Percentiles rank a stretch among this genome's conserved stretches.
phyloP scores from a whole-genome alignment of 306 rosid species.

The Casuarina glauca region DNA sequence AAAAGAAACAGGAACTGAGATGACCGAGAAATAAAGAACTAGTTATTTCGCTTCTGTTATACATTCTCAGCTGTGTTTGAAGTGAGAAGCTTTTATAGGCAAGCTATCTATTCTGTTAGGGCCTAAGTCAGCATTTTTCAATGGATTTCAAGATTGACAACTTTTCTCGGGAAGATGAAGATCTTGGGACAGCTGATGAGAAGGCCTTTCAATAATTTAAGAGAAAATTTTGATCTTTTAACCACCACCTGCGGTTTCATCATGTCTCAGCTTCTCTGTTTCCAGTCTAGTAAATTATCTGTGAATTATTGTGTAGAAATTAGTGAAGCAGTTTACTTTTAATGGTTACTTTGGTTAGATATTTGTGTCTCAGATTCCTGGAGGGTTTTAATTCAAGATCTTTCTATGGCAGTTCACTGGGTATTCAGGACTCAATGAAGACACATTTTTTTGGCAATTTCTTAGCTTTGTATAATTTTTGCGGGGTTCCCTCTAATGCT shows the following conservation, averaged over 20 bases:
- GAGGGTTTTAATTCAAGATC: background rate
- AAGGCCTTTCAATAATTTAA: background rate
- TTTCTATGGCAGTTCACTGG: background rate
- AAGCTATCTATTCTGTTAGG: background rate
- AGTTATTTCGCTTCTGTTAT: background rate
- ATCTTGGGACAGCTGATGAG: background rate
- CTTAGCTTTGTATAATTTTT: background rate
- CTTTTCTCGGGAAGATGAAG: constrained; percentile 2
- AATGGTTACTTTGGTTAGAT: background rate
- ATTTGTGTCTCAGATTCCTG: background rate
- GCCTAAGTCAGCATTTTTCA: background rate
- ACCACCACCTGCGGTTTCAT: background rate
- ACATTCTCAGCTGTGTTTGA: background rate
- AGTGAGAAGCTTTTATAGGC: background rate
- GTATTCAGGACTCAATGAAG: background rate
- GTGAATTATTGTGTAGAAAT: background rate
- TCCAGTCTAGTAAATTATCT: background rate
- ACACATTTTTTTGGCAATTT: background rate
- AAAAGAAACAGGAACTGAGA: constrained; percentile 2
- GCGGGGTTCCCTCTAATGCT: background rate
- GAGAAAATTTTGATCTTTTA: background rate
- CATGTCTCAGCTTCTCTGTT: background rate
- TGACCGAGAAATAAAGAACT: background rate
- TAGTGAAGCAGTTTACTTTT: background rate
- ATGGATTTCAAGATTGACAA: background rate